A percentile compares a stretch with the other conserved stretches of the same genome.
Evolutionary conservation across 306 rosid species (phyloP).

Genomic region (Quercus glauca): DNA sequence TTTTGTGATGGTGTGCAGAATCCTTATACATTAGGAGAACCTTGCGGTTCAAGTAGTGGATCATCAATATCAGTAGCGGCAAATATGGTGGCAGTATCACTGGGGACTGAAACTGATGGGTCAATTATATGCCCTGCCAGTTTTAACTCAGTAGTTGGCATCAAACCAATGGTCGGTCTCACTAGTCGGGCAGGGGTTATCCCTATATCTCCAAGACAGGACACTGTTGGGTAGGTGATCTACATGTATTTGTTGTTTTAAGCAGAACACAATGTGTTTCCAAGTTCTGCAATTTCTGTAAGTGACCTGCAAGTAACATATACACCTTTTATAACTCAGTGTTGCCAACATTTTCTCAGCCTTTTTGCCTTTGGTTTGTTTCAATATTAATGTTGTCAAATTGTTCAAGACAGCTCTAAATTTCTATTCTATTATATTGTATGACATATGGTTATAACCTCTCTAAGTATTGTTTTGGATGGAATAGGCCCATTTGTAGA

Average conservation of each 20-base stretch:
- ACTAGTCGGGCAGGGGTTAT: conserved; percentile 72
- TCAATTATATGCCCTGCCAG: conserved; percentile 54
- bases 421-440: too few relatives aligned
- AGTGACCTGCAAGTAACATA: too few relatives aligned
- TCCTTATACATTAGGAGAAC: conserved; percentile 40
- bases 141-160: conserved; percentile 46
- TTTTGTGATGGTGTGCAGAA: conserved; percentile 24
- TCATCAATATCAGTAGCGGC: conserved; percentile 62
- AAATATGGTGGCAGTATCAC: conserved; percentile 54
- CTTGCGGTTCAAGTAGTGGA: conserved; percentile 68
- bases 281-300: too few relatives aligned
- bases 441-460: too few relatives aligned
- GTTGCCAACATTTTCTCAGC: too few relatives aligned
- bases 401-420: too few relatives aligned
- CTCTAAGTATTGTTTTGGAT: background rate
- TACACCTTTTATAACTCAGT: too few relatives aligned
- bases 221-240: conserved; percentile 56
- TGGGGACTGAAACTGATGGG: conserved; percentile 59
- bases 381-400: too few relatives aligned
- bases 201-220: conserved; percentile 61
- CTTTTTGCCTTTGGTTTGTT: too few relatives aligned
- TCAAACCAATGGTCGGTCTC: conserved; percentile 71
- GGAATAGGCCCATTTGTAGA: conserved; percentile 59
- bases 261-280: too few relatives aligned
- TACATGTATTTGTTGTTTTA: too few relatives aligned